phyloP scores from a whole-genome alignment of 2,329 filamentous ascomycete species.

The Ceratocystis cubensis region DNA sequence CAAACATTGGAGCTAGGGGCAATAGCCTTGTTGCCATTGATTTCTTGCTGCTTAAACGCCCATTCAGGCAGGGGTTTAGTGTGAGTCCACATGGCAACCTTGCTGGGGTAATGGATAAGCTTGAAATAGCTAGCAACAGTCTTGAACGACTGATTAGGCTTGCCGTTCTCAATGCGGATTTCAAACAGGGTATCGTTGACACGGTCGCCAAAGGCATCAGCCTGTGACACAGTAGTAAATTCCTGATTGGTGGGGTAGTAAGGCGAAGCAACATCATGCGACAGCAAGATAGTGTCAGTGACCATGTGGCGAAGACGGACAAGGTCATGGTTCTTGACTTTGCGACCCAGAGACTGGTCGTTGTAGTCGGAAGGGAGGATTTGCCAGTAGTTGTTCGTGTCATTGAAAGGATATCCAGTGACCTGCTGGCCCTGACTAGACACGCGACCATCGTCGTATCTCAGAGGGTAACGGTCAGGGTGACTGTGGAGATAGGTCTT shows the following conservation, averaged over 20 bases:
- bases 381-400: conserved; percentile 98
- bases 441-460: conserved; percentile 93
- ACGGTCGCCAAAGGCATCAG: conserved; percentile 60
- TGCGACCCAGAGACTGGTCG: conserved; percentile 36
- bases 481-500: conserved; percentile 95
- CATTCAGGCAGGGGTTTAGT: conserved; percentile 90
- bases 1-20: conserved; percentile 83
- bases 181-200: conserved; percentile 89
- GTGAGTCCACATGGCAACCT: conserved; percentile 99
- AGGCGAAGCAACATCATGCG: conserved; percentile 93
- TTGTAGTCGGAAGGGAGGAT: conserved; percentile 58
- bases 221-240: conserved; percentile 69
- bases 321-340: conserved; percentile 70
- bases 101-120: conserved; percentile 83
- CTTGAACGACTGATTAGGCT: conserved; percentile 71
- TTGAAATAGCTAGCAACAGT: conserved; percentile 90
- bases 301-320: conserved; percentile 76
- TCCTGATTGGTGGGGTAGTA: conserved; percentile 97
- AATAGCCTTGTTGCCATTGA: conserved; percentile 97
- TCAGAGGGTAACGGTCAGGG: conserved; percentile 72
- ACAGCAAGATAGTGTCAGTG: conserved; percentile 76
- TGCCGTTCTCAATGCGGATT: conserved; percentile 77
- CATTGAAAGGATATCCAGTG: conserved; percentile 93
- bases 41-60: conserved; percentile 94
- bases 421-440: conserved; percentile 97